A percentile compares a stretch with the other conserved stretches of the same genome.
Conservation (phyloP, 106 monocot genomes). For the Chionographis japonica region DNA sequence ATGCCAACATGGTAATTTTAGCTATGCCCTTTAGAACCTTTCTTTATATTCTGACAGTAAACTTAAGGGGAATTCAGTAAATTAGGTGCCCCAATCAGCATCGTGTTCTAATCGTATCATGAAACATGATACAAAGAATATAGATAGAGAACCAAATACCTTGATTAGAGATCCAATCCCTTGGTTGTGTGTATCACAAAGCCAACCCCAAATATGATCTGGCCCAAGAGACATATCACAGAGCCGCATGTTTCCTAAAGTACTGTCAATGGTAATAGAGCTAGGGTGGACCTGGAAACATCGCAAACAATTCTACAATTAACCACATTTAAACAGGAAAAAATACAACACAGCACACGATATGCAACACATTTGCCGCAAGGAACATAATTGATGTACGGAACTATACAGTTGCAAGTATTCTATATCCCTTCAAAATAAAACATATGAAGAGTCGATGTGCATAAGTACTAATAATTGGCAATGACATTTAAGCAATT, state of each 20-base stretch:
- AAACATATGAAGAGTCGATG: too few relatives aligned
- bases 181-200: conserved; percentile 81
- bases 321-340: too few relatives aligned
- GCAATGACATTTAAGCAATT: too few relatives aligned
- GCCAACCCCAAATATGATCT: conserved; percentile 84
- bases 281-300: conserved; percentile 71
- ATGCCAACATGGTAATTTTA: too few relatives aligned
- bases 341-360: not conserved
- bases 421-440: too few relatives aligned
- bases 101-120: not conserved
- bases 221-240: conserved; percentile 83
- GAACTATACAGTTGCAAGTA: too few relatives aligned
- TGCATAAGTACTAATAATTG: too few relatives aligned
- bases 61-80: too few relatives aligned
- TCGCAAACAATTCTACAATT: too few relatives aligned
- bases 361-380: not conserved
- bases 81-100: too few relatives aligned
- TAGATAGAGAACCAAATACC: conserved; percentile 26
- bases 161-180: conserved; percentile 79
- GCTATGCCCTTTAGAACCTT: too few relatives aligned
- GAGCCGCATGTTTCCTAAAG: conserved; percentile 80
- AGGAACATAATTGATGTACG: not conserved
- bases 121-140: not conserved
- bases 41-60: too few relatives aligned
- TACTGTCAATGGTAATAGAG: conserved; percentile 81